Evolutionary conservation across 2,329 filamentous ascomycete genomes (phyloP).

Genomic region (Penicillium polonicum): DNA sequence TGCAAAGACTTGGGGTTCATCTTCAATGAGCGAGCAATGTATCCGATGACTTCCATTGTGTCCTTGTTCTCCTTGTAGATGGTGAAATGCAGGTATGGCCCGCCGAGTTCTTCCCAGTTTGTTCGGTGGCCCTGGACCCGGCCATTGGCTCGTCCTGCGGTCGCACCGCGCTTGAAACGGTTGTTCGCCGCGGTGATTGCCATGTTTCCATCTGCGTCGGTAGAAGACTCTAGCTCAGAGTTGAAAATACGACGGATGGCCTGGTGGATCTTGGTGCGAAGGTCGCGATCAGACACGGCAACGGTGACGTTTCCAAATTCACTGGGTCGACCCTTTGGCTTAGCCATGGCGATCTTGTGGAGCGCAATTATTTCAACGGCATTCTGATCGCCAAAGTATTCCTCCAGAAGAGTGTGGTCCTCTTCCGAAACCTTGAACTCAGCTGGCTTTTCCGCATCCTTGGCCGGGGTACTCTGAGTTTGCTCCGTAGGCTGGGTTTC

Average conservation of each 20-base stretch:
- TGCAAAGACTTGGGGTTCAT: conserved; percentile 66
- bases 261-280: conserved; percentile 63
- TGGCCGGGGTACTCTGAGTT: conserved; percentile 11
- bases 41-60: conserved; percentile 85
- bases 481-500: conserved; percentile 17
- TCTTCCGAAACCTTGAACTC: conserved; percentile 43
- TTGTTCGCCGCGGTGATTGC: conserved; percentile 52
- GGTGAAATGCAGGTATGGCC: conserved; percentile 84
- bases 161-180: conserved; percentile 33
- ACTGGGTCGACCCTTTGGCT: conserved; percentile 56
- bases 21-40: conserved; percentile 71
- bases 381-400: conserved; percentile 53
- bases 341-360: conserved; percentile 53
- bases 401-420: conserved; percentile 46
- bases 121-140: conserved; percentile 45
- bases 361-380: conserved; percentile 55
- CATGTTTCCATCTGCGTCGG: conserved; percentile 68
- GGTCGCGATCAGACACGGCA: conserved; percentile 59
- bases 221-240: conserved; percentile 74
- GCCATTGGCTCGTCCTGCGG: conserved; percentile 32
- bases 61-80: conserved; percentile 97
- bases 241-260: conserved; percentile 74
- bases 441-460: conserved; percentile 17
- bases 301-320: conserved; percentile 56
- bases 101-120: conserved; percentile 66